A percentile compares a stretch with the other conserved stretches of the same genome.
These are phyloP conservation scores for Elongisporangium anandrum DNA, from an alignment of 352 stramenopile species.

Conservation along the genomic window DNA sequence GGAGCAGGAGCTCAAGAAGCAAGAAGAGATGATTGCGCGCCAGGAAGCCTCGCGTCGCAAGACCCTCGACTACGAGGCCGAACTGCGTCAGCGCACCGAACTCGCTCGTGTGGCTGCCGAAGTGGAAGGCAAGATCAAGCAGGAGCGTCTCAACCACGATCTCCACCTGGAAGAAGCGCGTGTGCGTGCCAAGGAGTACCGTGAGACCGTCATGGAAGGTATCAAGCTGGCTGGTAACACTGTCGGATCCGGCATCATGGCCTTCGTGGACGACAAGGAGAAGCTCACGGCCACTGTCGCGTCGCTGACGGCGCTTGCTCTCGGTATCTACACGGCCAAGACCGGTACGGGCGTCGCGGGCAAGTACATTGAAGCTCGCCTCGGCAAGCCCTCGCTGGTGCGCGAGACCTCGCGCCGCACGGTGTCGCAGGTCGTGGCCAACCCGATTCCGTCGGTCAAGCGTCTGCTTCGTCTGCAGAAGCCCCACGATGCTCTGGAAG, in stretches of 20 bases:
- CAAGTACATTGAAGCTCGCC: constrained; percentile 94
- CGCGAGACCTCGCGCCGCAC: constrained; percentile 94
- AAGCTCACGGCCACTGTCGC: constrained; percentile 95
- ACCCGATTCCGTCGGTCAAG: constrained; percentile 87
- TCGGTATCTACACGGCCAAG: constrained; percentile 96
- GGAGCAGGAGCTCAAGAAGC: constrained; percentile 97
- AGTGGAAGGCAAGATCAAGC: constrained; percentile 92
- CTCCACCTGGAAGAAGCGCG: constrained; percentile 95
- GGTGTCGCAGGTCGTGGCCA: constrained; percentile 68
- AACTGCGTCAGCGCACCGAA: constrained; percentile 93
- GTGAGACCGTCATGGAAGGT: constrained; percentile 94
- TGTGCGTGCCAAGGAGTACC: constrained; percentile 87
- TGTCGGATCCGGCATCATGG: constrained; percentile 91
- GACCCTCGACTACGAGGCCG: constrained; percentile 97
- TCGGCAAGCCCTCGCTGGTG: constrained; percentile 97
- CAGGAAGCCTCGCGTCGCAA: constrained; percentile 96
- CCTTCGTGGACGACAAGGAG: constrained; percentile 93
- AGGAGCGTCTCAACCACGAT: constrained; percentile 98
- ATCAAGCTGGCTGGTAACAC: constrained; percentile 94
- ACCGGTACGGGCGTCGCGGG: constrained; percentile 91
- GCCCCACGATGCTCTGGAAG: constrained; percentile 93
- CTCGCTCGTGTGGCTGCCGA: constrained; percentile 95
- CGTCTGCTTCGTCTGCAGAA: constrained; percentile 86
- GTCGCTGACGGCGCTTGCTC: constrained; percentile 91
- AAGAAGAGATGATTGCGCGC: constrained; percentile 96